Conservation (phyloP, 2,329 filamentous ascomycete species). For the Lojkania enalia region DNA sequence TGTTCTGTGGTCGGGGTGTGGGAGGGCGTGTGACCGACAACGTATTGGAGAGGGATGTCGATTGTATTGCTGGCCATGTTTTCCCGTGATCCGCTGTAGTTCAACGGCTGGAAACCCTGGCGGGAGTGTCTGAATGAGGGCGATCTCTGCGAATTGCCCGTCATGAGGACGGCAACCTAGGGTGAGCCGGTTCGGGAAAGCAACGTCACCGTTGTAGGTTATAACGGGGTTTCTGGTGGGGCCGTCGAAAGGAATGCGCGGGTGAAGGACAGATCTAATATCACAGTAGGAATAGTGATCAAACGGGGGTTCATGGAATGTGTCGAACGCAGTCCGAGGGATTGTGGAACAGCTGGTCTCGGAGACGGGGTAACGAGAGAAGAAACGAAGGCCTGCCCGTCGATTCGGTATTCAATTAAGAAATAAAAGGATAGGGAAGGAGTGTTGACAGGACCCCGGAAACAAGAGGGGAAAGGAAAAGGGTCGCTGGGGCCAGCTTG, state of each 20-base stretch:
- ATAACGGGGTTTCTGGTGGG: neutral
- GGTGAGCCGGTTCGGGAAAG: neutral
- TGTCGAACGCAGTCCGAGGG: slow-evolving; percentile 35
- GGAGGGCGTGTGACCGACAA: slow-evolving; percentile 53
- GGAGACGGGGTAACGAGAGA: slow-evolving; percentile 17
- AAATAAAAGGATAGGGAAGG: slow-evolving; percentile 33
- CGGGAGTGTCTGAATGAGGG: slow-evolving; percentile 32
- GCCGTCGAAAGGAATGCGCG: slow-evolving; percentile 1
- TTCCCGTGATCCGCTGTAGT: slow-evolving; percentile 24
- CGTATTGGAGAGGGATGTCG: slow-evolving; percentile 64
- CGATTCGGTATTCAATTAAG: slow-evolving; percentile 53
- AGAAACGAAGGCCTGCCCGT: slow-evolving; percentile 37
- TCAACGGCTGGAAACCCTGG: slow-evolving; percentile 43
- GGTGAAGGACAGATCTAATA: neutral
- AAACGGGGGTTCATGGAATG: slow-evolving; percentile 23
- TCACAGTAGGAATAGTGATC: too few species aligned
- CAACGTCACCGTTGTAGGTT: slow-evolving; percentile 10
- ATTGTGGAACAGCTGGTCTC: slow-evolving; percentile 5
- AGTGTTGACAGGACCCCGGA: neutral
- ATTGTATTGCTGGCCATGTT: slow-evolving; percentile 55
- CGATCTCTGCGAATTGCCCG: slow-evolving; percentile 19
- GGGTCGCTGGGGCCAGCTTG: neutral
- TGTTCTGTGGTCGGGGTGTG: slow-evolving; percentile 28
- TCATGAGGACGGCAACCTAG: slow-evolving; percentile 23
- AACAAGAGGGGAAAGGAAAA: neutral